These are phyloP conservation scores for Exophiala mesophila DNA, from an alignment of 2,329 filamentous ascomycete genomes.

Conservation along the genomic window DNA sequence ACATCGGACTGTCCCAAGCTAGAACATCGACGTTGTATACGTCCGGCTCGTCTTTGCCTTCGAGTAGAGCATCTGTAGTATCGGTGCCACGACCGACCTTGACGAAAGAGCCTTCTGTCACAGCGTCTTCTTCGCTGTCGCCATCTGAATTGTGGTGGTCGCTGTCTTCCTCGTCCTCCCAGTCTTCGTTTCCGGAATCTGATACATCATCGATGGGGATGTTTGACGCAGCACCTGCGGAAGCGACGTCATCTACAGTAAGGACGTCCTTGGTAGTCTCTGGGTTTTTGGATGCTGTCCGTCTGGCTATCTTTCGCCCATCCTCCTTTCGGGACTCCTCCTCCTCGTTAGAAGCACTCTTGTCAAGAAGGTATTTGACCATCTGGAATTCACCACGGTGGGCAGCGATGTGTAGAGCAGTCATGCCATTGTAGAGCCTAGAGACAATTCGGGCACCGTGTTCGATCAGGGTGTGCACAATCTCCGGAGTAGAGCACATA, in stretches of 20 bases:
- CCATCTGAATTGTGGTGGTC: conserved; percentile 45
- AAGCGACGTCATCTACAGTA: background rate
- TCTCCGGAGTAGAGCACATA: conserved; percentile 61
- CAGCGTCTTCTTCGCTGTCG: conserved; percentile 39
- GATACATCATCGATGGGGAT: conserved; percentile 1
- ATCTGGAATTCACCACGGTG: conserved; percentile 64
- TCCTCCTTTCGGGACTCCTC: conserved; percentile 44
- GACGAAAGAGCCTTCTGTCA: conserved; percentile 69
- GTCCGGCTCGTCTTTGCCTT: conserved; percentile 65
- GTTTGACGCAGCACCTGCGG: conserved; percentile 8
- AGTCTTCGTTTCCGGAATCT: conserved; percentile 14
- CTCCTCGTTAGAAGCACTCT: conserved; percentile 69
- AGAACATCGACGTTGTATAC: conserved; percentile 72
- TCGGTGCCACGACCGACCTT: conserved; percentile 50
- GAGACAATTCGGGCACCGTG: conserved; percentile 67
- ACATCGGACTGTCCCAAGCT: conserved; percentile 73
- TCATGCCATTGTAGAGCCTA: conserved; percentile 72
- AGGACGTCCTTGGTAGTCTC: background rate
- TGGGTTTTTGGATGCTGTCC: conserved; percentile 1
- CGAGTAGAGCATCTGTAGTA: conserved; percentile 39
- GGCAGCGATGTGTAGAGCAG: conserved; percentile 76
- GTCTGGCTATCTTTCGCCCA: conserved; percentile 19
- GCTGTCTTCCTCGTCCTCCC: conserved; percentile 31
- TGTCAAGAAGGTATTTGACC: conserved; percentile 65
- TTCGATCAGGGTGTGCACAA: conserved; percentile 68